phyloP scores from a whole-genome alignment of 2,329 filamentous ascomycete genomes.

The Fusarium paranaense region DNA sequence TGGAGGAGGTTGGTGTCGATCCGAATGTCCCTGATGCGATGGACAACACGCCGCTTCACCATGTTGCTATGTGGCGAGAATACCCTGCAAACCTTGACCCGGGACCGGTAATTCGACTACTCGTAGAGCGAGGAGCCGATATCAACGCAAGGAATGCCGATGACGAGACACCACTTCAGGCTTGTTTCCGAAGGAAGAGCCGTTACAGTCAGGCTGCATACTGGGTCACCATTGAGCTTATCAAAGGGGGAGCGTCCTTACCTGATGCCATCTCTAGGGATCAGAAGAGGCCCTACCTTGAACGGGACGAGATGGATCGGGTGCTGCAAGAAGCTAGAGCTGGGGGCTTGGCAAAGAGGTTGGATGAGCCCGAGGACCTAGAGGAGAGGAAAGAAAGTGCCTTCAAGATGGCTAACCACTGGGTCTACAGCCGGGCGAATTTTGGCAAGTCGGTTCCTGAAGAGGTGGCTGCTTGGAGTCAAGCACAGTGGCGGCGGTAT shows the following conservation, averaged over 20 bases:
- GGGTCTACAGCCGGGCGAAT: not conserved
- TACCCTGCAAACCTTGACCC: not conserved
- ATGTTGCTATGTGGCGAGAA: not conserved
- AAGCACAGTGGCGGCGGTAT: not conserved
- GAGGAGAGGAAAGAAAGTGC: not conserved
- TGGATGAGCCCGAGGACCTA: not conserved
- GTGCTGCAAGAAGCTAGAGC: not conserved
- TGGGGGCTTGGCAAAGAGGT: not conserved
- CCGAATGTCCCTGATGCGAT: not conserved
- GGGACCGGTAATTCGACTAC: not conserved
- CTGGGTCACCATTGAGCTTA: not conserved
- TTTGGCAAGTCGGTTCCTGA: not conserved
- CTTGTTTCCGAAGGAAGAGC: not conserved
- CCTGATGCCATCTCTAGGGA: not conserved
- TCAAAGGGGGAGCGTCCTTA: not conserved
- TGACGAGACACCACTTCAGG: not conserved
- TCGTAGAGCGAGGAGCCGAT: not conserved
- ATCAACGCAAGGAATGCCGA: slow-evolving; percentile 2
- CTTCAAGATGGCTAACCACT: not conserved
- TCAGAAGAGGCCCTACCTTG: not conserved
- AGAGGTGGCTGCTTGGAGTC: not conserved
- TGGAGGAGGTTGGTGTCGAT: not conserved
- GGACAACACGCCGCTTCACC: not conserved
- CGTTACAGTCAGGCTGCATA: not conserved
- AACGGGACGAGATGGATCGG: not conserved